Conservation (phyloP, 2,329 filamentous ascomycete genomes). For the Tolypocladium capitatum region DNA sequence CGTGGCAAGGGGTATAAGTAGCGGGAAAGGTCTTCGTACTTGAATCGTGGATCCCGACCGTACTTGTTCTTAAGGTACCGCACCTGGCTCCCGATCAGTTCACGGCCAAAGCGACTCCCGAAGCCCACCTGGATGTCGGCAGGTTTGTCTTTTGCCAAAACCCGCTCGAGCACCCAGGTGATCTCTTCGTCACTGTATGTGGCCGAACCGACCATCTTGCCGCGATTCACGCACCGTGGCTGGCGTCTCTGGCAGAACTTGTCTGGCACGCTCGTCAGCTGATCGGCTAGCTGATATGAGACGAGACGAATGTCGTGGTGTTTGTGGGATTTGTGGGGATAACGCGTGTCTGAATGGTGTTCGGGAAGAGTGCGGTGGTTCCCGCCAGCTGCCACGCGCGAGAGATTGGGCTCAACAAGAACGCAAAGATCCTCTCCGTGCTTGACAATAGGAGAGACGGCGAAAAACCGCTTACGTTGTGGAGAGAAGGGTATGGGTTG, state of each 20-base stretch:
- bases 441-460: neutral
- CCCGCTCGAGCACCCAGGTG: constrained; percentile 17
- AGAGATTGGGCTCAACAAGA: neutral
- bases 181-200: constrained; percentile 22
- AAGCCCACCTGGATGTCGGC: constrained; percentile 15
- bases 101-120: constrained; percentile 13
- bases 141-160: constrained; percentile 14
- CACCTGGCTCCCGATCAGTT: constrained; percentile 20
- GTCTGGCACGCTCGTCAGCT: neutral
- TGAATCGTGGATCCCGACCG: constrained; percentile 23
- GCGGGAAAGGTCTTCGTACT: constrained; percentile 14
- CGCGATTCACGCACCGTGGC: neutral
- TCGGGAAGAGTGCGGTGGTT: neutral
- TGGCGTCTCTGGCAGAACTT: neutral
- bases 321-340: neutral
- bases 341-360: neutral
- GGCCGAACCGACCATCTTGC: constrained; percentile 19
- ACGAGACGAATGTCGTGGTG: neutral
- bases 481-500: neutral
- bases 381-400: neutral
- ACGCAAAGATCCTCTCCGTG: neutral
- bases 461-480: neutral
- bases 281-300: neutral
- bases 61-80: constrained; percentile 28
- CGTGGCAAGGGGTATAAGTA: neutral